Evolutionary conservation across 73 alveolate genomes (phyloP), one percentile per base, ranked within the genome.

Genomic region (Blepharisma japonicum): DNA sequence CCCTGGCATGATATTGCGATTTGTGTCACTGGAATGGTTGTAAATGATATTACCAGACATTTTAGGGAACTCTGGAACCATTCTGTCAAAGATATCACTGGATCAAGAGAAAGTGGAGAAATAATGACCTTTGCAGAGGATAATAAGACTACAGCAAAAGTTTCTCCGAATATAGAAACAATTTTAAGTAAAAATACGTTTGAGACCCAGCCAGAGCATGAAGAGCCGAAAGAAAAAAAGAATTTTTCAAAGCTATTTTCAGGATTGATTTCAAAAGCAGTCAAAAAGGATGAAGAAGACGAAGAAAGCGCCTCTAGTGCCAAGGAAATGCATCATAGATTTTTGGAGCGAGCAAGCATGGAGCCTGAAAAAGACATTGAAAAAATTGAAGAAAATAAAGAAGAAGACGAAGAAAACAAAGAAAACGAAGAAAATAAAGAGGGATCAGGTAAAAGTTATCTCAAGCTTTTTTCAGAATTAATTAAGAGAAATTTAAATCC

Each of bases 1-100:
- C 98, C 98, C 42, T 96, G 98, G 95, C 98, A 96, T 80, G 98
- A 96, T 82, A 85, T 91, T 14, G 96, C 92, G 45, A 77, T 88
- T 20, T 71, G 91, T 32, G 79, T 94, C 8, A 85, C 56, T 23
- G 99, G 99, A 23, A 96, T 91, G n/a, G 88, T 89, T 0, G 99
- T 91, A 14, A 82, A 84, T 66, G 99, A 96, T 86, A 71, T 96
- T n/a, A 86, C 97, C 6, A 86, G 94, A 66, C 98, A 94, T 84
- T 96, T 96, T 77, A 91, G 89, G 2, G 77, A 61, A 70, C 88
- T 90, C 51, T 96, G 99, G 98, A 96, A 96, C 86, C 83, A 94
- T 76, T 91, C 94, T 38, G 91, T 78, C 71, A 87, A 81, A 68
- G 94, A 94, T 67, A 71, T 83, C 14, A 91, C 88, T 53, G 92